Base-by-base conservation (phyloP, 805 yeast species). In the Candida hispaniensis region DNA sequence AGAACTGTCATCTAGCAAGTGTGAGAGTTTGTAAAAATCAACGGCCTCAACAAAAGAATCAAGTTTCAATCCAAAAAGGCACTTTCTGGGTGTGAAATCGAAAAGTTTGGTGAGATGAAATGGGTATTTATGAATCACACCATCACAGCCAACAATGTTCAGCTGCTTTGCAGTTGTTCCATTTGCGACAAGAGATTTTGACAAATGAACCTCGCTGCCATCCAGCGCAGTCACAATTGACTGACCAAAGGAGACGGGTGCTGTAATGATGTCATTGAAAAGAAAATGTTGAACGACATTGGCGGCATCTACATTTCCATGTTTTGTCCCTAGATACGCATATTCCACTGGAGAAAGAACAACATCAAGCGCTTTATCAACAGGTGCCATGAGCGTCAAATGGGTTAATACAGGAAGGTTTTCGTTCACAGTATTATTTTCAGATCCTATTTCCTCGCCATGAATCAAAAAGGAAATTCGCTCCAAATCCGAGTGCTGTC, bases 41-140 rank as follows among this genome's bases (percentile, higher is more conserved):
- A 82, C 45, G 46, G 82, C 93, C n/a, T 68, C 65, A 5, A 80
- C 86, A 51, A 81, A 73, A 16, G 62, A 62, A 2, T 75, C 61
- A 33, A 72, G 73, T 40, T 73, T 67, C 26, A 74, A 50, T 0
- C 80, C 83, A 34, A 69, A 58, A 2, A 78, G 51, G 44, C 72
- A 67, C 48, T 73, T 76, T 43, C 73, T 63, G 1, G 72, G 69
- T 18, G 72, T 71, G 45, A 72, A 69, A 2, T 41, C 44, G 12
- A 69, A 35, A 5, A 51, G 19, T 8, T 27, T 27, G 1, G 39
- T 19, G 8, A 9, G 22, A 0, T 43, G 51, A 16, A 43, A 39
- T 17, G 56, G 32, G 47, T 68, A 72, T 14, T 66, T 45, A 48
- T 75, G 77, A 1, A 68, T 49, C 1, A 76, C 34, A 0, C 75